These are phyloP conservation scores for Aspergillus novoparasiticus DNA, from an alignment of 2,329 filamentous ascomycete species.

Conservation along the genomic window DNA sequence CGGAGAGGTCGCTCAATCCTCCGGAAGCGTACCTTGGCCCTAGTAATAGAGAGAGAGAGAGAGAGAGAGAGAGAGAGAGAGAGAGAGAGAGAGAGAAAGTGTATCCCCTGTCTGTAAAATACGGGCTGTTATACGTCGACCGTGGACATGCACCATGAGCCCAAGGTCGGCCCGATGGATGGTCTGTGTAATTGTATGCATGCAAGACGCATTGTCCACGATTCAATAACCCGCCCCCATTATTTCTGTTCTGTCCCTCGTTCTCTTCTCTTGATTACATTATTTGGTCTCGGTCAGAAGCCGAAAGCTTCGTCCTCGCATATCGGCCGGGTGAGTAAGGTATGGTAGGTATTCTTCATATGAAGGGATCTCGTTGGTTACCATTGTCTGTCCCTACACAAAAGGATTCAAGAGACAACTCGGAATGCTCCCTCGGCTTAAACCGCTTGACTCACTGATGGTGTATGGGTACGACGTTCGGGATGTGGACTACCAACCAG, in stretches of 20 bases:
- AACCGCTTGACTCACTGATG: background rate
- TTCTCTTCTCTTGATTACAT: background rate
- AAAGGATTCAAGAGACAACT: background rate
- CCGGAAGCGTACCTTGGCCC: background rate
- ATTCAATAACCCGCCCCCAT: background rate
- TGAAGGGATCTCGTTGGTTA: background rate
- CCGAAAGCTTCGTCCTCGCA: background rate
- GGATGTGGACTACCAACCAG: too few relatives aligned
- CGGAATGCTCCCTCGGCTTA: background rate
- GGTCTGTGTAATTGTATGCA: constrained; percentile 7
- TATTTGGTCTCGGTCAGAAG: background rate
- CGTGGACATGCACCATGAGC: background rate
- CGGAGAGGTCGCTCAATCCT: constrained; percentile 4
- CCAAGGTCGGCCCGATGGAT: constrained; percentile 5
- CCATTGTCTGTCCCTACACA: background rate
- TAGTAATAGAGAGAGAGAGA: background rate
- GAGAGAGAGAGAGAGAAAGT: background rate
- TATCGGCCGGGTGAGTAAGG: background rate
- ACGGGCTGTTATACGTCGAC: background rate
- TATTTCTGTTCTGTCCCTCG: background rate
- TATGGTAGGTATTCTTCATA: background rate
- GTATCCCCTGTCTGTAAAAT: too few relatives aligned
- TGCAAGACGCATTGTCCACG: constrained; percentile 1
- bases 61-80: background rate
- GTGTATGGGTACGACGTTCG: background rate